These are phyloP conservation scores for Colletotrichum lindemuthianum DNA, from an alignment of 2,329 filamentous ascomycete genomes.

Conservation along the genomic window DNA sequence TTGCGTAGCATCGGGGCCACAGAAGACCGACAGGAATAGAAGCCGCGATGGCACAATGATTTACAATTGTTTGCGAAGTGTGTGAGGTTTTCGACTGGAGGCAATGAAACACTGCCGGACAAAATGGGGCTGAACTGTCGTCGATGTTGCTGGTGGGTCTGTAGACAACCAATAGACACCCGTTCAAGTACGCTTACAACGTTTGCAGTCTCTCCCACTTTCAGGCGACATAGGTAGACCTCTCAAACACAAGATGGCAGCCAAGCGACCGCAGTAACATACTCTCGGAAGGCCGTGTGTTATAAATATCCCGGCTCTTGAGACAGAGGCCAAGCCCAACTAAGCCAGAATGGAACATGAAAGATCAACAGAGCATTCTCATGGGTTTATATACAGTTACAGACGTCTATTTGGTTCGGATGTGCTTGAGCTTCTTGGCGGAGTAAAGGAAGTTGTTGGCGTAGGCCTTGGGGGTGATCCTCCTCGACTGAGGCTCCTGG, in stretches of 20 bases:
- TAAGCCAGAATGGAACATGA: neutral
- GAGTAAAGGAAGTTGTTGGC: conserved; percentile 95
- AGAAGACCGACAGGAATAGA: conserved; percentile 32
- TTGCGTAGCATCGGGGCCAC: conserved; percentile 16
- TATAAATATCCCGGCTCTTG: no score
- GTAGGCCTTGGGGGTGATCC: conserved; percentile 90
- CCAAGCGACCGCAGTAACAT: no score
- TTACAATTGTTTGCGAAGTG: neutral
- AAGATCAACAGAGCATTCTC: neutral
- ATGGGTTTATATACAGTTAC: conserved; percentile 44
- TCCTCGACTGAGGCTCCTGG: conserved; percentile 92
- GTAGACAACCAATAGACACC: no score
- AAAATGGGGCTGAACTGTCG: no score
- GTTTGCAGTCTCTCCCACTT: no score
- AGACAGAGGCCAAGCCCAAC: neutral
- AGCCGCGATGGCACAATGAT: conserved; percentile 1
- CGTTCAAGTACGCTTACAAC: no score
- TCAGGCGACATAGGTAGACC: no score
- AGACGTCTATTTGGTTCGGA: conserved; percentile 76
- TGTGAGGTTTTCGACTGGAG: no score
- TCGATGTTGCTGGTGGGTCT: no score
- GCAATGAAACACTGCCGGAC: no score
- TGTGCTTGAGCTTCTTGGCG: conserved; percentile 85
- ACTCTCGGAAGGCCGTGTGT: no score
- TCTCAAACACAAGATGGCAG: no score